phyloP scores from a whole-genome alignment of 2,329 filamentous ascomycete genomes.

The Blumeria graminis region DNA sequence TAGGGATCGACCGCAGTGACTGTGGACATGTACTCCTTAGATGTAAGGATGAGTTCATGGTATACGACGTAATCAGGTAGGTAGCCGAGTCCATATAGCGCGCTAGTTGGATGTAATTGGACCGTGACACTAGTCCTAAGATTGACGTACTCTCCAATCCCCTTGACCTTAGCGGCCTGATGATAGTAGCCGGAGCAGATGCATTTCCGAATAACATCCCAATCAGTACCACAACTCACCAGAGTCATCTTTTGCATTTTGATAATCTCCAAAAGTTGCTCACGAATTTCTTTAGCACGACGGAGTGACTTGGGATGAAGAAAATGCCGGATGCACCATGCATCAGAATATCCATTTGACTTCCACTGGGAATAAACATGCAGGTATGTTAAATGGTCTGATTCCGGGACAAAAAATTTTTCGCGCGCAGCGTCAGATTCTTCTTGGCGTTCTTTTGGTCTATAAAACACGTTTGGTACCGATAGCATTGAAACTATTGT shows the following conservation, averaged over 20 bases:
- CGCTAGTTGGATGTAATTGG: conserved; percentile 80
- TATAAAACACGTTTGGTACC: conserved; percentile 88
- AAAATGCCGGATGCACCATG: conserved; percentile 85
- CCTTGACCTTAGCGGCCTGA: conserved; percentile 87
- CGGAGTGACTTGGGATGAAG: conserved; percentile 84
- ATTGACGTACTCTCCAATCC: conserved; percentile 93
- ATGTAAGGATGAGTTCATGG: conserved; percentile 89
- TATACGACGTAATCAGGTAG: conserved; percentile 94
- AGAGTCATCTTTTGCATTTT: conserved; percentile 76
- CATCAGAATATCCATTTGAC: conserved; percentile 67
- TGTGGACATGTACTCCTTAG: conserved; percentile 94
- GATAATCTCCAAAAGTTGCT: conserved; percentile 88
- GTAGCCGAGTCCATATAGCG: conserved; percentile 78
- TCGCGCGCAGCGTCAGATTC: conserved; percentile 88
- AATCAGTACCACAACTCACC: conserved; percentile 78
- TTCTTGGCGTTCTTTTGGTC: conserved; percentile 87
- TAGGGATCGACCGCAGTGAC: conserved; percentile 91
- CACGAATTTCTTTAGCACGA: conserved; percentile 76
- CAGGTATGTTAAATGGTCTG: conserved; percentile 82
- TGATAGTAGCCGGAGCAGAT: conserved; percentile 98
- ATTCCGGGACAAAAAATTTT: conserved; percentile 97
- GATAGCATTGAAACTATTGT: conserved; percentile 97
- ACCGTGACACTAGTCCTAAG: conserved; percentile 83
- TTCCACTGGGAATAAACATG: conserved; percentile 95
- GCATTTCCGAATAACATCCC: conserved; percentile 85